These are phyloP conservation scores for Aegilops speltoides DNA, from an alignment of 176 grass and related monocot species.

Conservation along the genomic window DNA sequence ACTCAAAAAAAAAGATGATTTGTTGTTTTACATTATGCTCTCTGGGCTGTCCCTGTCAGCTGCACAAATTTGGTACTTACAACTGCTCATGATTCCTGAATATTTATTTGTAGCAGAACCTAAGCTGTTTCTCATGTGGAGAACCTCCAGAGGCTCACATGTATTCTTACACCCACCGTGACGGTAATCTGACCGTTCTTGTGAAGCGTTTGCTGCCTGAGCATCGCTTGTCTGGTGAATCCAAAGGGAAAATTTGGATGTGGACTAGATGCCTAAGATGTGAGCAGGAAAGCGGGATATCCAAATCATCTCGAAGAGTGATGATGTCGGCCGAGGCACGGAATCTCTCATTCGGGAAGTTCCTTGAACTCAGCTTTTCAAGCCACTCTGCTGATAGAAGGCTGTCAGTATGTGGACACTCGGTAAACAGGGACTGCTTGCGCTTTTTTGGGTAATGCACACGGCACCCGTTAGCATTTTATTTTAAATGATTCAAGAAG, in stretches of 20 bases:
- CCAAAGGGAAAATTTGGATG: constrained; percentile 91
- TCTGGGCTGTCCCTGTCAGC: neutral
- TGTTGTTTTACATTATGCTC: neutral
- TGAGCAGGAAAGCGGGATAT: constrained; percentile 50
- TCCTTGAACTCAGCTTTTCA: constrained; percentile 95
- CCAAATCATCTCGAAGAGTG: constrained; percentile 57
- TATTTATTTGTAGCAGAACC: constrained; percentile 49
- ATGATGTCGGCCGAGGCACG: constrained; percentile 66
- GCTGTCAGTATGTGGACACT: constrained; percentile 81
- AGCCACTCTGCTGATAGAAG: constrained; percentile 74
- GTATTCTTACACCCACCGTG: constrained; percentile 81
- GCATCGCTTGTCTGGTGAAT: constrained; percentile 57
- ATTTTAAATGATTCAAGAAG: neutral
- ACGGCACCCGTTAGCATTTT: neutral
- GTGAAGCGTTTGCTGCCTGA: constrained; percentile 52
- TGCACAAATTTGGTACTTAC: neutral
- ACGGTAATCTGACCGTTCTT: constrained; percentile 76
- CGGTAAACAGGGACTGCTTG: constrained; percentile 81
- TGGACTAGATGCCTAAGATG: constrained; percentile 92
- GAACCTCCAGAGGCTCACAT: constrained; percentile 79
- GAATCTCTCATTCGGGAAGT: constrained; percentile 90
- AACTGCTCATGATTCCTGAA: constrained; percentile 5
- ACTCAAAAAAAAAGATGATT: neutral
- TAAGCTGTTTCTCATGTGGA: constrained; percentile 73
- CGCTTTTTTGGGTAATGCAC: constrained; percentile 87